Conservation (phyloP, 225 moss, liverwort and hornwort species). For the Marchantia paleacea region DNA sequence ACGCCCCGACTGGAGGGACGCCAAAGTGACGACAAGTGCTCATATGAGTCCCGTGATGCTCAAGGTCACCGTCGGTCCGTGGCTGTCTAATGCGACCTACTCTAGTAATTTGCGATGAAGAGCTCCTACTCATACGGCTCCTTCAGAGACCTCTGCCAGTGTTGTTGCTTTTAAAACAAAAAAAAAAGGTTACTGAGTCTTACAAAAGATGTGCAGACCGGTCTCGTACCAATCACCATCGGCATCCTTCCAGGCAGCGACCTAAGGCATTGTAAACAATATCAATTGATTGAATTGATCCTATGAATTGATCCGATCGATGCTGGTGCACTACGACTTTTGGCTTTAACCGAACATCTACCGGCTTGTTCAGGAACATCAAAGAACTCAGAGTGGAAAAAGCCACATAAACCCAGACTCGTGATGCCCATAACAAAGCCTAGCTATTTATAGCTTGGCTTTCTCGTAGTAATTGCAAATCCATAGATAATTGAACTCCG, state of each 20-base stretch:
- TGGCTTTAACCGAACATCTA: no score
- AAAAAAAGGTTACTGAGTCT: slow-evolving; percentile 12
- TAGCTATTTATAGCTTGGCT: no score
- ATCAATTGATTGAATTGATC: no score
- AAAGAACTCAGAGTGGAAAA: no score
- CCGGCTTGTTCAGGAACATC: no score
- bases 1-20: slow-evolving; percentile 71
- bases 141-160: neutral
- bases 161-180: neutral
- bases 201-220: slow-evolving; percentile 92
- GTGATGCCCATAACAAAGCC: no score
- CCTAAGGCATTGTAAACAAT: slow-evolving; percentile 33
- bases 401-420: no score
- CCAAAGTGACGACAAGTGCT: neutral
- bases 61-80: neutral
- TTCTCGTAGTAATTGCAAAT: no score
- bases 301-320: no score
- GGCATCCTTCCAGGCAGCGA: slow-evolving; percentile 96
- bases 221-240: slow-evolving; percentile 99
- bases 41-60: neutral
- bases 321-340: no score
- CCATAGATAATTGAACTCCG: no score
- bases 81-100: neutral
- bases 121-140: neutral
- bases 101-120: neutral